These are phyloP conservation scores for Immersiporthe knoxdaviesiana DNA, from an alignment of 2,329 filamentous ascomycete species.

Conservation along the genomic window DNA sequence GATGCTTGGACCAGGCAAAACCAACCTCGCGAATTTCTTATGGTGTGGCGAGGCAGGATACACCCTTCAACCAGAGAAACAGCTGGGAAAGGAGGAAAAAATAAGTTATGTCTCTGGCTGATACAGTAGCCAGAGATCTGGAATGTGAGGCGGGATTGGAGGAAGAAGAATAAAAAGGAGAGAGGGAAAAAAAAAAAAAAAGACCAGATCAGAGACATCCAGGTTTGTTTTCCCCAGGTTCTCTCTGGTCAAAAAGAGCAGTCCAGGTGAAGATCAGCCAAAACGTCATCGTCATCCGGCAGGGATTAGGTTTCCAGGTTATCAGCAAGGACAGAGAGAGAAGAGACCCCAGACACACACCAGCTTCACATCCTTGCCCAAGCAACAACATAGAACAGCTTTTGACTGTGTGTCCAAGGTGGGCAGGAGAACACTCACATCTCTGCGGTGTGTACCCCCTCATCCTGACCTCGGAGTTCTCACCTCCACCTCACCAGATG, in stretches of 20 bases:
- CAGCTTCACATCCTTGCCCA: background rate
- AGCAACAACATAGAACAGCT: background rate
- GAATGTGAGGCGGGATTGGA: background rate
- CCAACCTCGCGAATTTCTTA: background rate
- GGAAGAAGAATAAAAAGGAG: background rate
- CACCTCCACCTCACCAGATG: background rate
- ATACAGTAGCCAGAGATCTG: slow-evolving; percentile 1
- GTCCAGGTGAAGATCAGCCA: background rate
- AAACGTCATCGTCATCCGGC: slow-evolving; percentile 4
- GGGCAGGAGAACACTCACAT: background rate
- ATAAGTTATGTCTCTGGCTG: background rate
- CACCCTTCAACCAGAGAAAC: background rate
- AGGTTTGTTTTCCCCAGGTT: background rate
- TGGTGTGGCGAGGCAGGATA: background rate
- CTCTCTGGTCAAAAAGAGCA: background rate
- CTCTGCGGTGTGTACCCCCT: background rate
- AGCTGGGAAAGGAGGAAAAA: background rate
- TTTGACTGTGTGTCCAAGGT: background rate
- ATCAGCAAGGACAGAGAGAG: background rate
- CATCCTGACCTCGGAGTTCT: background rate
- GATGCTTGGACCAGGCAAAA: background rate
- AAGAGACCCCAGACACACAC: background rate
- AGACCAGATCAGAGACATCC: slow-evolving; percentile 2
- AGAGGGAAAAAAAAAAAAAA: background rate
- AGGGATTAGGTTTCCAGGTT: background rate